Evolutionary conservation across 169 alveolate genomes (phyloP), one percentile per base, ranked within the genome.

Genomic region (Eimeria nieschulzi): DNA sequence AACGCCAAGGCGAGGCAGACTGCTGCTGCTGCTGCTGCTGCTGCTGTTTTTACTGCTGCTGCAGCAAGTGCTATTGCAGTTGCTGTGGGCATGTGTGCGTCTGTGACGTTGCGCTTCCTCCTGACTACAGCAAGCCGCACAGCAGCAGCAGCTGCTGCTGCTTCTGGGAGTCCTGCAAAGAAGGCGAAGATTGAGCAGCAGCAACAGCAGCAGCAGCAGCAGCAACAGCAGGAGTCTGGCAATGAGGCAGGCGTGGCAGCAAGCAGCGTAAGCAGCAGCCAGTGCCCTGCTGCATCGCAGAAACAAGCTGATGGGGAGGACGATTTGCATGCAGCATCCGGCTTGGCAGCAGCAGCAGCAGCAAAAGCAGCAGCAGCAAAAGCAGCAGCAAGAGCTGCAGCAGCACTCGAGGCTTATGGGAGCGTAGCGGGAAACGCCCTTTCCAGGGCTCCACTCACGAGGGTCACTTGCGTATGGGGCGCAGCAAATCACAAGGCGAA

Each of bases 401-500:
- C 83, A 75, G 83, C 83, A 51, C 33, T 75, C 9, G 83, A 75
- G 33, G 19, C 46, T 12, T 53, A 23, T 17, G 83, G 83, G 17
- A 3, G 39, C 19, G 23, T 75, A 7, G 83, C 19, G 9, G 83
- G 83, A 15, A 51, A 15, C 33, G n/a, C 66, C n/a, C 61, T 23
- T 9, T 9, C 19, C 7, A 46, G 85, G 15, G 64, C 26, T 5
- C 92, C 92, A 3, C 73, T 86, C 33, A 86, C 92, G n/a, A 21
- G 79, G 39, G 92, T 85, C 13, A 55, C 86, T 9, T 86, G 92
- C 21, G 92, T 86, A 55, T 86, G 84, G 84, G 64, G 70, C 9
- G 92, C 85, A 53, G 71, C 92, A 21, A 79, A 86, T 51, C 92
- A 86, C 75, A 78, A 55, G 78, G 59, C 92, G 46, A 79, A 86